Conservation (phyloP, 805 yeast genomes). For the Kazachstania psychrophila region DNA sequence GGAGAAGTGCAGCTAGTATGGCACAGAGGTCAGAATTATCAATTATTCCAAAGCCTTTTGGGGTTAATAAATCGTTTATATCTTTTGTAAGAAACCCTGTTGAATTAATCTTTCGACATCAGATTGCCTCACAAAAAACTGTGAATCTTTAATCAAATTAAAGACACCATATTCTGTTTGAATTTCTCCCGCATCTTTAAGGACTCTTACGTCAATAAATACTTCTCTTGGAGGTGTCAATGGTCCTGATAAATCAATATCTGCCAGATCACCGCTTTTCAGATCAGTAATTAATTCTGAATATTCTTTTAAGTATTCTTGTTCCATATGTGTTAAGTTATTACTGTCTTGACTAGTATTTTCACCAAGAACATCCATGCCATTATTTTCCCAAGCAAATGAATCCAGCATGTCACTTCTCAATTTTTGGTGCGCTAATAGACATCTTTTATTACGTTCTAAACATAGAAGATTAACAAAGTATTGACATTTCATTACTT, state of each 20-base stretch:
- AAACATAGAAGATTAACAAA: constrained; percentile 55
- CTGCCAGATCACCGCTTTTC: constrained; percentile 65
- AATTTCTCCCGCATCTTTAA: constrained; percentile 92
- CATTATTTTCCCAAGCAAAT: constrained; percentile 62
- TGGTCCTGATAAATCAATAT: constrained; percentile 81
- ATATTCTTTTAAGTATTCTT: constrained; percentile 64
- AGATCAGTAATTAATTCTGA: constrained; percentile 62
- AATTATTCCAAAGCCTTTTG: constrained; percentile 1
- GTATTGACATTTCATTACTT: constrained; percentile 51
- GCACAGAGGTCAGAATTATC: neutral
- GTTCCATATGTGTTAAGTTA: constrained; percentile 67
- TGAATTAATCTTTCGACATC: constrained; percentile 92
- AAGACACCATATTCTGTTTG: constrained; percentile 97
- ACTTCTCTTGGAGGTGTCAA: constrained; percentile 84
- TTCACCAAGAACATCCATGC: constrained; percentile 21
- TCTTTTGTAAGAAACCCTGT: constrained; percentile 83
- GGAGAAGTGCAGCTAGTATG: neutral
- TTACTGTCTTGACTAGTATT: constrained; percentile 34
- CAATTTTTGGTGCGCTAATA: constrained; percentile 70
- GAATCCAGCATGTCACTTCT: constrained; percentile 61
- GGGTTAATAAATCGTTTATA: constrained; percentile 26
- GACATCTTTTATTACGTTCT: constrained; percentile 82
- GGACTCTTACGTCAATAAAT: constrained; percentile 86
- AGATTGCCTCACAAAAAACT: constrained; percentile 84
- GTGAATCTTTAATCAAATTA: constrained; percentile 85